Percentiles rank a stretch among this genome's conserved stretches.
Conservation (phyloP, 2,329 filamentous ascomycete species). For the Aspergillus sp. region DNA sequence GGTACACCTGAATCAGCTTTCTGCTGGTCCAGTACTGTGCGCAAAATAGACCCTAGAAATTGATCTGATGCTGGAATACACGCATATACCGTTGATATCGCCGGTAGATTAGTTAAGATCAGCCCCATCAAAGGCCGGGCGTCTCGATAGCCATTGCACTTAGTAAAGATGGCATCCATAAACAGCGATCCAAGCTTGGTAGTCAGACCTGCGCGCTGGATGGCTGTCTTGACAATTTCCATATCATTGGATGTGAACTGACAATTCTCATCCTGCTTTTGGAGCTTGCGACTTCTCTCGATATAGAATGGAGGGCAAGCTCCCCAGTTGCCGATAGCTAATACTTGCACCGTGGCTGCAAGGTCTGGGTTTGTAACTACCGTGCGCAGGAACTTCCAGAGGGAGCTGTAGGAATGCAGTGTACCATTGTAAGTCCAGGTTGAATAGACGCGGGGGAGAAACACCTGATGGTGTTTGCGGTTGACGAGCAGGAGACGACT, state of each 20-base stretch:
- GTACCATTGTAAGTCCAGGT: conserved; percentile 1
- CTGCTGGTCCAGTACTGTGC: neutral
- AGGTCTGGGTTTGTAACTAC: neutral
- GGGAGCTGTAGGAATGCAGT: neutral
- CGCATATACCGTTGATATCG: conserved; percentile 1
- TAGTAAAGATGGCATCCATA: neutral
- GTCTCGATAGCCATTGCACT: neutral
- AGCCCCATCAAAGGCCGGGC: conserved; percentile 12
- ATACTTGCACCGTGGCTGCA: neutral
- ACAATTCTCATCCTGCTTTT: neutral
- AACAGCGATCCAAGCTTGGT: neutral
- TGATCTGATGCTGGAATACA: conserved; percentile 4
- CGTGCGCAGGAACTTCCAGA: conserved; percentile 8
- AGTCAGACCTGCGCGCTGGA: neutral
- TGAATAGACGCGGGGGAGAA: neutral
- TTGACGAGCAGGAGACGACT: neutral
- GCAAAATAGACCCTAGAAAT: neutral
- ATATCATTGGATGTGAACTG: neutral
- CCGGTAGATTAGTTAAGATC: conserved; percentile 1
- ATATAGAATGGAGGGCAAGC: neutral
- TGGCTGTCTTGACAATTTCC: neutral
- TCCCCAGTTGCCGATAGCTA: conserved; percentile 13
- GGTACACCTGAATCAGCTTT: neutral
- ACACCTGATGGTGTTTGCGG: neutral
- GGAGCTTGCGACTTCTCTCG: neutral